Conservation (phyloP, 352 stramenopile genomes). For the Phytophthora megakarya region DNA sequence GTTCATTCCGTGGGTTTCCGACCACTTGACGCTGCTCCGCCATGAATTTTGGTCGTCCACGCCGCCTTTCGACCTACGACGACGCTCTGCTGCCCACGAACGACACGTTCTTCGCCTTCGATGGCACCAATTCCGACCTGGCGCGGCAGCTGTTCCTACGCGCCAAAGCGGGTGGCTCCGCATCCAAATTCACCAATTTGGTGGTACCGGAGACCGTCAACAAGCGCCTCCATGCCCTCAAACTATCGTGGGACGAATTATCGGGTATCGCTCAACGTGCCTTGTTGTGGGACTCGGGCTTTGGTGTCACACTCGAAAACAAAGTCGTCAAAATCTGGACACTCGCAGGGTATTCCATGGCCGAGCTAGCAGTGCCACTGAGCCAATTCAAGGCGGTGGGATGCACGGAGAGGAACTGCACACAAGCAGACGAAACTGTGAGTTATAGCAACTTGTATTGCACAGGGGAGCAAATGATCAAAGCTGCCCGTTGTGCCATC, state of each 20-base stretch:
- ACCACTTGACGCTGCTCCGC: neutral
- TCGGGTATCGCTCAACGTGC: slow-evolving; percentile 32
- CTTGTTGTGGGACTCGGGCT: slow-evolving; percentile 39
- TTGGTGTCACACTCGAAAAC: slow-evolving; percentile 15
- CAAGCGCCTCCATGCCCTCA: slow-evolving; percentile 7
- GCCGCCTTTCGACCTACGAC: neutral
- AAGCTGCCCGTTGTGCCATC: slow-evolving; percentile 21
- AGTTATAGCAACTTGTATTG: slow-evolving; percentile 28
- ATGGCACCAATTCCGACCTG: slow-evolving; percentile 41
- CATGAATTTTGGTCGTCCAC: slow-evolving; percentile 8
- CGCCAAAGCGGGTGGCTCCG: slow-evolving; percentile 9
- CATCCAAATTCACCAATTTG: slow-evolving; percentile 4
- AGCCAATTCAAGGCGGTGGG: slow-evolving; percentile 19
- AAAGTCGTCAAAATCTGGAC: slow-evolving; percentile 34
- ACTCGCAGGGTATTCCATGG: slow-evolving; percentile 21
- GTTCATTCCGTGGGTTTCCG: slow-evolving; percentile 6
- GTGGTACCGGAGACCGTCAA: slow-evolving; percentile 6
- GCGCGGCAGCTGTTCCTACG: slow-evolving; percentile 36
- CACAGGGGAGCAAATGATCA: slow-evolving; percentile 32
- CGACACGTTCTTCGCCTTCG: slow-evolving; percentile 35
- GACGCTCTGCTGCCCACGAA: slow-evolving; percentile 20
- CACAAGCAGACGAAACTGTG: slow-evolving; percentile 4
- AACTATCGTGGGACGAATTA: slow-evolving; percentile 22
- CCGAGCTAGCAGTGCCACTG: slow-evolving; percentile 29
- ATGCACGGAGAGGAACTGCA: slow-evolving; percentile 27